Evolutionary conservation across 352 stramenopile species (phyloP), one percentile per base, ranked within the genome.

Genomic region (Aphanomyces cochlioides): DNA sequence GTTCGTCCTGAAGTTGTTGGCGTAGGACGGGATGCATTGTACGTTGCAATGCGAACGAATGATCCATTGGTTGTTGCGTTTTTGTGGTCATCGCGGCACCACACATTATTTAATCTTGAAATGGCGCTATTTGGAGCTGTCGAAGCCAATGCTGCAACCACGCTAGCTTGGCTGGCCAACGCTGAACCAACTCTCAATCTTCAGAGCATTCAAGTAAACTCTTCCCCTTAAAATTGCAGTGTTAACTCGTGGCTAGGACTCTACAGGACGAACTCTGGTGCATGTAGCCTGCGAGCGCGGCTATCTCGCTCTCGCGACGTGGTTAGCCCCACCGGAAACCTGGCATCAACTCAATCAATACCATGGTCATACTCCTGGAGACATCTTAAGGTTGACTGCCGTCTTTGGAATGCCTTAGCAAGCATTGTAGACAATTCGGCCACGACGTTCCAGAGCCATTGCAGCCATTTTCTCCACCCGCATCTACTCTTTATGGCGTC

Each of bases 21-120:
- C 45, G 45, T 53, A 58, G 50, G 50, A 10, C 50, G 50, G n/a
- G 54, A 61, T 17, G 54, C 34, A 41, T 17, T 61, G 54, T 61
- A 43, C 36, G 2, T 45, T 6, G 54, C 54, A 19, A 39, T 39
- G 21, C 54, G 54, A 7, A 61, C 15, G 28, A 61, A 61, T 37
- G 6, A 41, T 39, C 28, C 43, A 7, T 1, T 10, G 10, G 19
- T 39, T 10, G 54, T 61, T 19, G 54, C 13, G n/a, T 61, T 61
- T 37, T 37, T 61, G 5, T 61, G 54, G 54, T 40, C 54, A 5
- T n/a, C 8, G 17, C 54, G 7, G 37, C 54, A 10, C 19, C 54
- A 7, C 17, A 58, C 15, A 17, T 6, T 10, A 34, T 61, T 37
- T 7, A 61, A 61, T 37, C 5, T 61, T 7, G n/a, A 28, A 19